A percentile compares a stretch with the other conserved stretches of the same genome.
Conservation (phyloP, 371 early-diverging fungal species). For the Mortierella sp. region DNA sequence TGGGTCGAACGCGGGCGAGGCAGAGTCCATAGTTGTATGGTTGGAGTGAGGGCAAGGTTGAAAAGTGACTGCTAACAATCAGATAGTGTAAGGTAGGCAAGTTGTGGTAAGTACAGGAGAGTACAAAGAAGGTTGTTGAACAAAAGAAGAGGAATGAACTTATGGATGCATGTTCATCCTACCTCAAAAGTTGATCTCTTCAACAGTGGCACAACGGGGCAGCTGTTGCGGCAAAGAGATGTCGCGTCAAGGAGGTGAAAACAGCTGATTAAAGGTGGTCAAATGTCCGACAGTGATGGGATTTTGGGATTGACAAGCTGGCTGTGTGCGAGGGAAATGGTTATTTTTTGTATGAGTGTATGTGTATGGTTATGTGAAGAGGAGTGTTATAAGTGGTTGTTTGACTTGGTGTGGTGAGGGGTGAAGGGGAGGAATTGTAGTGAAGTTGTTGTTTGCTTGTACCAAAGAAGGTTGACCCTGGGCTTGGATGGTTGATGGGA, state of each 20-base stretch:
- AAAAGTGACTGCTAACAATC: slow-evolving; percentile 42
- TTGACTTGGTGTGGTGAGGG: neutral
- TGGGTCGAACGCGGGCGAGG: slow-evolving; percentile 38
- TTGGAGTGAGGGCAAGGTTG: neutral
- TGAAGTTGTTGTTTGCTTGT: neutral
- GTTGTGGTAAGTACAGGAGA: neutral
- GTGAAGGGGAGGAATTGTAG: neutral
- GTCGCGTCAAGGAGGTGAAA: neutral
- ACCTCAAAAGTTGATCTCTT: neutral
- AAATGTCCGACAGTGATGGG: neutral
- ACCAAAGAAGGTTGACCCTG: slow-evolving; percentile 1
- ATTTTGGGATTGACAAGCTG: neutral
- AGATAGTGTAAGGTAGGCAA: slow-evolving; percentile 9
- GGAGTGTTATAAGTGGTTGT: neutral
- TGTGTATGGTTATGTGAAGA: neutral
- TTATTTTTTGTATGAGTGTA: neutral
- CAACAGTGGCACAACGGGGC: neutral
- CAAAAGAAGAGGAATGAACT: neutral
- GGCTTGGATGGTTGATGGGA: slow-evolving; percentile 9
- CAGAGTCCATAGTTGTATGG: slow-evolving; percentile 32
- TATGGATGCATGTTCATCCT: slow-evolving; percentile 3
- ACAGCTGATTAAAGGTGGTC: neutral
- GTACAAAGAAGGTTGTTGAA: neutral
- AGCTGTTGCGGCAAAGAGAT: neutral
- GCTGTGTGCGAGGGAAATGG: neutral